Percentiles rank a stretch among this genome's conserved stretches.
phyloP scores from a whole-genome alignment of 768 basidiomycete species.

The Leccinum longicurvipes region DNA sequence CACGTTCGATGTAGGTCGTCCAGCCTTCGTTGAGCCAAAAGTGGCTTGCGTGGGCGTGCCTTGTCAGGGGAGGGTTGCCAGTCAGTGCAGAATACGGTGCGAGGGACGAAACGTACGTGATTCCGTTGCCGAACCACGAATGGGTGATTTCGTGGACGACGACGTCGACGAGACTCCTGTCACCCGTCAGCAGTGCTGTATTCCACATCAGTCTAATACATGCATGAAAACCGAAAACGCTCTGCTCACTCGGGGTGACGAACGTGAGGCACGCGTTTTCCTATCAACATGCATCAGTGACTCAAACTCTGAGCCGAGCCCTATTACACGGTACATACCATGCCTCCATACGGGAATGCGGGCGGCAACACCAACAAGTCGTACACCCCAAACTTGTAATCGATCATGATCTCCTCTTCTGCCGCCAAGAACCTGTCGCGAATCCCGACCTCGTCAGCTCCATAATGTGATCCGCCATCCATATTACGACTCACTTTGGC shows the following conservation, averaged over 20 bases:
- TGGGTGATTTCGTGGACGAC: constrained; percentile 84
- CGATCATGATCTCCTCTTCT: constrained; percentile 64
- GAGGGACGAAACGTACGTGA: constrained; percentile 47
- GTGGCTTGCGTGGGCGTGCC: constrained; percentile 68
- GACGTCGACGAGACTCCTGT: constrained; percentile 85
- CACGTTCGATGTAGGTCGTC: constrained; percentile 90
- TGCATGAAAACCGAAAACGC: not conserved
- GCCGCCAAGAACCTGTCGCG: constrained; percentile 61
- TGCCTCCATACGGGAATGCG: constrained; percentile 89
- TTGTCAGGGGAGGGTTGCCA: constrained; percentile 15
- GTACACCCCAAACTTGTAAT: constrained; percentile 84
- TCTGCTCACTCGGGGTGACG: constrained; percentile 73
- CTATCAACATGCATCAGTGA: constrained; percentile 33
- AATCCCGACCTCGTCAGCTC: not conserved
- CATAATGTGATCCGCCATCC: not conserved
- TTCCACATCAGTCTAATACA: not conserved
- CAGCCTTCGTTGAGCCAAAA: constrained; percentile 93
- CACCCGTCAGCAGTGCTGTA: constrained; percentile 76
- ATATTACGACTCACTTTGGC: constrained; percentile 45
- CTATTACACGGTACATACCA: constrained; percentile 42
- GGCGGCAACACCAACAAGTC: constrained; percentile 87
- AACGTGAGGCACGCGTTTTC: constrained; percentile 89
- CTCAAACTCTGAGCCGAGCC: not conserved
- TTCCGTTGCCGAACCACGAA: constrained; percentile 89
- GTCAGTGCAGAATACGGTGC: not conserved